A percentile compares a stretch with the other conserved stretches of the same genome.
phyloP scores from a whole-genome alignment of 305 asterid genomes.

The Solanum chacoense region DNA sequence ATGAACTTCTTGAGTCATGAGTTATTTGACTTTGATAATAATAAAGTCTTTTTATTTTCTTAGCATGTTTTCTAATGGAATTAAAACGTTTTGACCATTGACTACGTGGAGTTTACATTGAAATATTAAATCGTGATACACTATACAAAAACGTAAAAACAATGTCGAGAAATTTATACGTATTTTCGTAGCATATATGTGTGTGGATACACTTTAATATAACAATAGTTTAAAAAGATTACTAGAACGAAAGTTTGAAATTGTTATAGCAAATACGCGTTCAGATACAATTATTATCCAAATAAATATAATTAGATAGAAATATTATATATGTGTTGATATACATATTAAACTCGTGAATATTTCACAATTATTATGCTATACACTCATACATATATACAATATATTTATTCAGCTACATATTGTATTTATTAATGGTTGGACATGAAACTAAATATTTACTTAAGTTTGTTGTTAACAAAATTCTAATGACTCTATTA shows the following conservation, averaged over 20 bases:
- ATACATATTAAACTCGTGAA: background rate
- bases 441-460: background rate
- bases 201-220: background rate
- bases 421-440: background rate
- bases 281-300: background rate
- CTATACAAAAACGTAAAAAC: background rate
- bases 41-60: background rate
- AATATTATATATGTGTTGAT: background rate
- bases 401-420: background rate
- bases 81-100: background rate
- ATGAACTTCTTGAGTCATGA: background rate
- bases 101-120: background rate
- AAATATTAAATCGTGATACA: background rate
- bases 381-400: background rate
- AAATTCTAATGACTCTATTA: background rate
- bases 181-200: background rate
- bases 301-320: background rate
- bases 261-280: background rate
- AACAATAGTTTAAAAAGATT: background rate
- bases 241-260: no score
- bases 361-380: background rate
- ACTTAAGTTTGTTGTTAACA: background rate
- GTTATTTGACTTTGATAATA: background rate
- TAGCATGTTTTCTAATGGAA: background rate
- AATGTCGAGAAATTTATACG: background rate